Evolutionary conservation across 2,329 filamentous ascomycete genomes (phyloP), one percentile per base, ranked within the genome.

Genomic region (Colletotrichum limetticola): DNA sequence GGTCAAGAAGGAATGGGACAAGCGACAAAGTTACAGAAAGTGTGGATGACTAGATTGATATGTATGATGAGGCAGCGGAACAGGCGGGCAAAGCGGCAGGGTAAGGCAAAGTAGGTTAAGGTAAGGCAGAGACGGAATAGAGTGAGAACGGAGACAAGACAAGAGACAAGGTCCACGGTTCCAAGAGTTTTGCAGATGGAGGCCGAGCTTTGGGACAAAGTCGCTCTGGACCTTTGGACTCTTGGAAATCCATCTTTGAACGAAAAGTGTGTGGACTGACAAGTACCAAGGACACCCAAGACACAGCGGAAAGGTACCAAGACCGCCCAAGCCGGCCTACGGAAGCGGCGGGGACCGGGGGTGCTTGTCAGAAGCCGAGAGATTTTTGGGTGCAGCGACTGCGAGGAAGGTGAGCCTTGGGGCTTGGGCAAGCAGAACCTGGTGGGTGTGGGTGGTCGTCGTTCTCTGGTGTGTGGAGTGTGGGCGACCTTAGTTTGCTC

Each of bases 261-360:
- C n/a, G 16, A 56, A 56, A 14, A 42, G 37, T 14, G 37, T 19
- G 37, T 42, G 53, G 42, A 49, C 19, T 49, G 42, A 22, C 22
- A 37, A 35, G 71, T 70, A 70, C 66, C 62, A 67, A 73, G 57
- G 60, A 61, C 60, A 57, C 56, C 42, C 60, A 73, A 37, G 37
- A n/a, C 35, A 14, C 26, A 49, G 42, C 49, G 58, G 57, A 70
- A 58, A 62, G 66, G 63, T 68, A 73, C 71, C 66, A 73, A 73
- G 71, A 46, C 32, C 53, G 46, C 11, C 71, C 71, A 73, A 73
- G 71, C 56, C 66, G 71, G 71, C 46, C 71, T 61, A 73, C 71
- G 71, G 71, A 73, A 73, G 71, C 66, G 66, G 71, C 71, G 71
- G 71, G 71, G 71, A 73, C 71, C 71, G 61, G 71, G 71, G 71